Evolutionary conservation across 2,329 filamentous ascomycete genomes (phyloP).

Genomic region (Aspergillus texensis): DNA sequence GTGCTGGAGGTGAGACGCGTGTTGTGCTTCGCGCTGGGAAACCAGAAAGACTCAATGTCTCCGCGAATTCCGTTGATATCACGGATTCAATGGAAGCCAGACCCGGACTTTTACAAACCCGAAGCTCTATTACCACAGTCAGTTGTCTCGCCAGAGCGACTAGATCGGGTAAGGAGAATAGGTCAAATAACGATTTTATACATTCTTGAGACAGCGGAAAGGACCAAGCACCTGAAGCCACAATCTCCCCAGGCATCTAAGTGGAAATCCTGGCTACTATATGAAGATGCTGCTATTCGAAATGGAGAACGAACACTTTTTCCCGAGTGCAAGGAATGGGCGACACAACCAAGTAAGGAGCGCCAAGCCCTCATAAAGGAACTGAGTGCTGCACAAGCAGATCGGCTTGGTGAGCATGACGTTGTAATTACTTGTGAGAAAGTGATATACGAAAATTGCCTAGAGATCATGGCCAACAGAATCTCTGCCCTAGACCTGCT

Average conservation of each 20-base stretch:
- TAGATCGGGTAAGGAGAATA: background rate
- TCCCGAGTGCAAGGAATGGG: background rate
- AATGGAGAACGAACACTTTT: background rate
- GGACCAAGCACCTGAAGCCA: background rate
- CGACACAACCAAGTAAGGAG: background rate
- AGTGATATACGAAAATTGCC: background rate
- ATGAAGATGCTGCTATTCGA: background rate
- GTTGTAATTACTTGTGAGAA: background rate
- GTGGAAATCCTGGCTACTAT: background rate
- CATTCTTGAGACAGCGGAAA: background rate
- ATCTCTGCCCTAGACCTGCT: background rate
- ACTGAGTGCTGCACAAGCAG: background rate
- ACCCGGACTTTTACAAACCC: background rate
- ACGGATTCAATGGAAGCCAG: background rate
- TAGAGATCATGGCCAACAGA: background rate
- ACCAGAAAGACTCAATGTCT: background rate
- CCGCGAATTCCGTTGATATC: background rate
- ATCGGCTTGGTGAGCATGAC: too few species aligned
- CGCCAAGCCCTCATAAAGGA: background rate
- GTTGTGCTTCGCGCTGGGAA: background rate
- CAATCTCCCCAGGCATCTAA: background rate
- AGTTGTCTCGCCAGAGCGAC: background rate
- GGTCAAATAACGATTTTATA: background rate
- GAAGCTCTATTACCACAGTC: background rate
- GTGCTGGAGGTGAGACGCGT: background rate